phyloP scores from a whole-genome alignment of 139 green algal genomes.

The Tetraselmis chui region DNA sequence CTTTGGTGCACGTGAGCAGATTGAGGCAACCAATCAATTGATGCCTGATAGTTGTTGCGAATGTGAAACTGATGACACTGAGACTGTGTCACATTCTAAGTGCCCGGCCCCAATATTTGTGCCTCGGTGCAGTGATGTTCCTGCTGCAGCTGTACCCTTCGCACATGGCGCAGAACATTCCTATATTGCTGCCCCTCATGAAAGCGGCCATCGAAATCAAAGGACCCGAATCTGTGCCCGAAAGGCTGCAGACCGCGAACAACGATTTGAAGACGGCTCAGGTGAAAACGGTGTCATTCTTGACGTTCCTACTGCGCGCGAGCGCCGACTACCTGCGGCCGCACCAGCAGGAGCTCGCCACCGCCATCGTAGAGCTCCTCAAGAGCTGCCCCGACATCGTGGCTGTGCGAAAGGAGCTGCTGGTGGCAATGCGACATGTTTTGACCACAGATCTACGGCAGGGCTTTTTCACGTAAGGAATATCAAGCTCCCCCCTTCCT shows the following conservation, averaged over 20 bases:
- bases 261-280: slow-evolving; percentile 64
- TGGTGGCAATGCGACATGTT: slow-evolving; percentile 64
- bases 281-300: slow-evolving; percentile 52
- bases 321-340: slow-evolving; percentile 27
- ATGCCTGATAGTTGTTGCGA: too few species aligned
- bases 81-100: too few species aligned
- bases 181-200: slow-evolving; percentile 50
- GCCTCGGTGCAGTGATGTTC: slow-evolving; percentile 74
- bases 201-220: slow-evolving; percentile 34
- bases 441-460: slow-evolving; percentile 53
- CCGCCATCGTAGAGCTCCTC: slow-evolving; percentile 43
- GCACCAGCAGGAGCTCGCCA: slow-evolving; percentile 35
- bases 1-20: too few species aligned
- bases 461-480: slow-evolving; percentile 29
- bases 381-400: slow-evolving; percentile 60
- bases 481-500: background rate
- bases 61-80: too few species aligned
- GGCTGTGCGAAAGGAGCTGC: slow-evolving; percentile 71
- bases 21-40: too few species aligned
- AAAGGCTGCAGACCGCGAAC: slow-evolving; percentile 21
- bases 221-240: slow-evolving; percentile 7
- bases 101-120: too few species aligned
- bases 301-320: slow-evolving; percentile 29
- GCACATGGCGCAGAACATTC: slow-evolving; percentile 34
- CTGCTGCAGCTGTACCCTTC: slow-evolving; percentile 66